Evolutionary conservation across 768 basidiomycete species (phyloP).

Genomic region (Phanerodontia chrysosporium): DNA sequence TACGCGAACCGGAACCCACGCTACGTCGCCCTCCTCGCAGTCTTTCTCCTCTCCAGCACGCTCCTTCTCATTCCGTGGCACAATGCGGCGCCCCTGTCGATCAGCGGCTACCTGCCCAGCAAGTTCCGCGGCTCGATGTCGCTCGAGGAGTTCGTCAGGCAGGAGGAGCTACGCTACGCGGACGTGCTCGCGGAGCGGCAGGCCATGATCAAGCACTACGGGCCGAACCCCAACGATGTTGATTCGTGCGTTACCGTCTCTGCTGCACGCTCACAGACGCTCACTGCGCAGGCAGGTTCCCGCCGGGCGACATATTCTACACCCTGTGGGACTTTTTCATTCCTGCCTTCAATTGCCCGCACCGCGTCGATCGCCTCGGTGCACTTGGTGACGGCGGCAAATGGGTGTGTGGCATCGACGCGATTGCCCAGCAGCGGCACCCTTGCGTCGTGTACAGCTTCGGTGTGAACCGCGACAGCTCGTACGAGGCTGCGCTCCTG

Average conservation of each 20-base stretch:
- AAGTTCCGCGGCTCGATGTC: constrained; percentile 22
- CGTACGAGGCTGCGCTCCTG: constrained; percentile 44
- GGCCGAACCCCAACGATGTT: constrained; percentile 15
- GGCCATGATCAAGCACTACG: constrained; percentile 15
- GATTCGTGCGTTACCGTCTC: constrained; percentile 7
- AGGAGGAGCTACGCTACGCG: constrained; percentile 12
- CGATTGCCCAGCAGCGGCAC: constrained; percentile 24
- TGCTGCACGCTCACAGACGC: no score
- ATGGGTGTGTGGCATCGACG: constrained; percentile 46
- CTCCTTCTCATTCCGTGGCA: constrained; percentile 4
- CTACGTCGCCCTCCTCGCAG: constrained; percentile 2
- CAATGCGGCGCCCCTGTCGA: not conserved
- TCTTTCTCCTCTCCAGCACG: constrained; percentile 11
- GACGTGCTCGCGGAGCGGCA: constrained; percentile 7
- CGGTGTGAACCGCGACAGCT: constrained; percentile 44
- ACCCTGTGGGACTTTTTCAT: constrained; percentile 14
- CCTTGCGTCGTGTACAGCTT: constrained; percentile 17
- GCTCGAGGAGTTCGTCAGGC: constrained; percentile 6
- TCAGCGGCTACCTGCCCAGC: constrained; percentile 1
- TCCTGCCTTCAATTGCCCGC: constrained; percentile 12
- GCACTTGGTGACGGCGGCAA: constrained; percentile 51
- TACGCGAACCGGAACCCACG: constrained; percentile 11
- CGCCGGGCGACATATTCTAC: constrained; percentile 13
- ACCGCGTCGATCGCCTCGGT: constrained; percentile 35
- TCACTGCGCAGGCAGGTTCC: constrained; percentile 12